phyloP scores from a whole-genome alignment of 371 early-diverging fungal genomes.

The Paramicrosporidium saccamoebae region DNA sequence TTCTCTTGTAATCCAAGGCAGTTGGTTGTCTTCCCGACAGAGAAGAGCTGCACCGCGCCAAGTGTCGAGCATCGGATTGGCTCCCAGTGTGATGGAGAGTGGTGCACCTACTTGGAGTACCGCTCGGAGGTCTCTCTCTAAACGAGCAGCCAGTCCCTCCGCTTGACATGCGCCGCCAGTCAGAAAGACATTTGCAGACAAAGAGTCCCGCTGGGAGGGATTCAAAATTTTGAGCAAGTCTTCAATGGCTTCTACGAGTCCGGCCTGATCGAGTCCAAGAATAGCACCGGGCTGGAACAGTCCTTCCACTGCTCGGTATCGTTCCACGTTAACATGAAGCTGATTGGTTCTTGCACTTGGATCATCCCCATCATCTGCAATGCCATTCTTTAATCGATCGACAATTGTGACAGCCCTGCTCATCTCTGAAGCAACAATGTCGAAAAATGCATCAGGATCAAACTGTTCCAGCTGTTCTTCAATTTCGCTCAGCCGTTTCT shows the following conservation, averaged over 20 bases:
- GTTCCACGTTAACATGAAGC: conserved; percentile 52
- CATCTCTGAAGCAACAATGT: conserved; percentile 1
- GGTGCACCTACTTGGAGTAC: too few relatives aligned
- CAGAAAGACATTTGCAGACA: too few relatives aligned
- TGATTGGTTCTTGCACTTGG: conserved; percentile 23
- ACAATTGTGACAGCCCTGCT: conserved; percentile 3
- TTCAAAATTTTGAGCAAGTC: conserved; percentile 23
- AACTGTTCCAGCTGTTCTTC: conserved; percentile 25
- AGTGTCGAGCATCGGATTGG: too few relatives aligned
- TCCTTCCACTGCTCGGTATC: conserved; percentile 48
- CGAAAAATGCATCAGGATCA: conserved; percentile 31
- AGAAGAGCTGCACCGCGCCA: too few relatives aligned
- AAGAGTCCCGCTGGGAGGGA: conserved; percentile 7
- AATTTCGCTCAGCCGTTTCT: conserved; percentile 13
- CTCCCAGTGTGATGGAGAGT: too few relatives aligned
- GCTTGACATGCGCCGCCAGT: too few relatives aligned
- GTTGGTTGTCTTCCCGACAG: too few relatives aligned
- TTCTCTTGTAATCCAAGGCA: too few relatives aligned
- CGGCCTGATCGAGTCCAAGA: conserved; percentile 54
- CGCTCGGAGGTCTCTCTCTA: too few relatives aligned
- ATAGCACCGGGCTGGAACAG: conserved; percentile 56
- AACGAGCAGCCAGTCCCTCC: too few relatives aligned
- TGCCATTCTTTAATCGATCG: conserved; percentile 6
- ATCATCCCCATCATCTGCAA: conserved; percentile 20
- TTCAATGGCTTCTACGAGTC: conserved; percentile 30